These are phyloP conservation scores for Fusarium torreyae DNA, from an alignment of 2,329 filamentous ascomycete species.

Conservation along the genomic window DNA sequence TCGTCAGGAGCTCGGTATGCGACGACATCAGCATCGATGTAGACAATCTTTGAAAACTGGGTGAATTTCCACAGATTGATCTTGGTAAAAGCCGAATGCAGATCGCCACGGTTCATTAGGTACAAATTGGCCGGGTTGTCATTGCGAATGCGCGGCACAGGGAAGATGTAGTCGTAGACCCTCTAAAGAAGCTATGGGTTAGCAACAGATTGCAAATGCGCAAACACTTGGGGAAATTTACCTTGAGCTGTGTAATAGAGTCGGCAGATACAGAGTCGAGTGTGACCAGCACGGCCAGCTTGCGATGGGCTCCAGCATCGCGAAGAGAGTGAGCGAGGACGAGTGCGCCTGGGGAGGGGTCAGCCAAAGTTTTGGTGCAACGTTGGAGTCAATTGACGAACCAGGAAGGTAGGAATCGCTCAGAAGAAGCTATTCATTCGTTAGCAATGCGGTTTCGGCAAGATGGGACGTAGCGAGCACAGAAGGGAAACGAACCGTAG, in stretches of 20 bases:
- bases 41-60: slow-evolving; percentile 93
- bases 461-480: slow-evolving; percentile 13
- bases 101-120: slow-evolving; percentile 91
- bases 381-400: slow-evolving; percentile 59
- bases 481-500: slow-evolving; percentile 64
- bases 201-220: slow-evolving; percentile 6
- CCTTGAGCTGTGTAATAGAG: slow-evolving; percentile 85
- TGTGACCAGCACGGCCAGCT: slow-evolving; percentile 87
- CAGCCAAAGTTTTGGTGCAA: slow-evolving; percentile 17
- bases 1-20: slow-evolving; percentile 92
- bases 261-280: slow-evolving; percentile 82
- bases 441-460: slow-evolving; percentile 15
- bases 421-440: slow-evolving; percentile 80
- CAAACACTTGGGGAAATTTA: slow-evolving; percentile 55
- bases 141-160: slow-evolving; percentile 85
- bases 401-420: slow-evolving; percentile 95
- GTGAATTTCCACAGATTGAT: slow-evolving; percentile 93
- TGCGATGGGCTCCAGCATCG: slow-evolving; percentile 84
- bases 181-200: slow-evolving; percentile 63
- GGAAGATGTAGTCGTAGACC: slow-evolving; percentile 90
- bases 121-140: slow-evolving; percentile 84
- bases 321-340: slow-evolving; percentile 95
- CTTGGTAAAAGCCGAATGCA: slow-evolving; percentile 96
- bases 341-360: slow-evolving; percentile 77
- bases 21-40: slow-evolving; percentile 95